A percentile compares a stretch with the other conserved stretches of the same genome.
These are phyloP conservation scores for Suhomyces sp. DNA, from an alignment of 805 yeast genomes.

Conservation along the genomic window DNA sequence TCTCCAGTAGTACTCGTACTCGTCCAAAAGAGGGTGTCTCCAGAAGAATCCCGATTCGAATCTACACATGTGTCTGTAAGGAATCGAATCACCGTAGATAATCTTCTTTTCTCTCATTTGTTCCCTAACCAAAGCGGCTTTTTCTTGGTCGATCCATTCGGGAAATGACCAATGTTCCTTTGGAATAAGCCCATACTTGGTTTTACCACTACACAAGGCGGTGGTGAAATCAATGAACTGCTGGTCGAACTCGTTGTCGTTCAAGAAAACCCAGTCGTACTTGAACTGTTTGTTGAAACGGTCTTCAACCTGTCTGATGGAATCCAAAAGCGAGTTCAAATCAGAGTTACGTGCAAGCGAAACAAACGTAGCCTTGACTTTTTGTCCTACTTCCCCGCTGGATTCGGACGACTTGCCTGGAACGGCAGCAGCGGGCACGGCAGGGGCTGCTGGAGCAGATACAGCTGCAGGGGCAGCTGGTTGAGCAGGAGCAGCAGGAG, in stretches of 20 bases:
- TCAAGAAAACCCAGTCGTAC: constrained; percentile 94
- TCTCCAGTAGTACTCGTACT: constrained; percentile 93
- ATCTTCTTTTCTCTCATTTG: constrained; percentile 53
- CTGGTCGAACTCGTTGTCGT: constrained; percentile 80
- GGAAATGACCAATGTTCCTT: constrained; percentile 87
- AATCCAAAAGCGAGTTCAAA: constrained; percentile 54
- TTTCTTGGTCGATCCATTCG: constrained; percentile 70
- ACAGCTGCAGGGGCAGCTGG: neutral
- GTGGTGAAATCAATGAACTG: constrained; percentile 71
- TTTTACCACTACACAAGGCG: constrained; percentile 69
- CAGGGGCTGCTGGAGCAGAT: constrained; percentile 3
- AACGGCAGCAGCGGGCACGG: constrained; percentile 9
- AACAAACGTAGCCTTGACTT: constrained; percentile 76
- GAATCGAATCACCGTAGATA: constrained; percentile 70
- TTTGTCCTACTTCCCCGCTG: constrained; percentile 13
- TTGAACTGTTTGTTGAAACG: constrained; percentile 77
- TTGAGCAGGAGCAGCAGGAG: constrained; percentile 2
- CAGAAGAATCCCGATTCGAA: constrained; percentile 88
- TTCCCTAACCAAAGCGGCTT: constrained; percentile 63
- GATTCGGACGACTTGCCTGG: constrained; percentile 4
- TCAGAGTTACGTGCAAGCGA: constrained; percentile 78
- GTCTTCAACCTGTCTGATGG: constrained; percentile 81
- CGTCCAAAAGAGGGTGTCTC: constrained; percentile 67
- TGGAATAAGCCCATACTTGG: constrained; percentile 79
- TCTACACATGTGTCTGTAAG: constrained; percentile 92